These are phyloP conservation scores for Suillus cothurnatus DNA, from an alignment of 768 basidiomycete species.

Conservation along the genomic window DNA sequence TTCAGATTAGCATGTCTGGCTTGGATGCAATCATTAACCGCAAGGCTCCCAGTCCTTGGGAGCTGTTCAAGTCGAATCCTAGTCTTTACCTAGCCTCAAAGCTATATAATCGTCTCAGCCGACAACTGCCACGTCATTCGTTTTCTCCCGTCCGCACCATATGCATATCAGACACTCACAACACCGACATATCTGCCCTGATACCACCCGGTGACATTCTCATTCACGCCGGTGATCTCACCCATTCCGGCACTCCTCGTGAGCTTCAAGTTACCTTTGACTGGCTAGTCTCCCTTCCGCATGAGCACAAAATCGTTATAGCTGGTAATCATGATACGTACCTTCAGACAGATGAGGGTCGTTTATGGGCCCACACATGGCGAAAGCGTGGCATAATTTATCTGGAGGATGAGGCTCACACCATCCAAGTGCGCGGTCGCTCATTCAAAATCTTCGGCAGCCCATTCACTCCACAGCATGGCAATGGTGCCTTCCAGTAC, in stretches of 20 bases:
- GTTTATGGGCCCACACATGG: conserved; percentile 25
- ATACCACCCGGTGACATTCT: conserved; percentile 43
- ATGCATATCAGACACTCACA: conserved; percentile 31
- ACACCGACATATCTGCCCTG: conserved; percentile 26
- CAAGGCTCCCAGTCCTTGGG: not conserved
- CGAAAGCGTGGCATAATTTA: conserved; percentile 30
- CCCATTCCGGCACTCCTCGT: conserved; percentile 35
- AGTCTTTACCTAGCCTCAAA: not conserved
- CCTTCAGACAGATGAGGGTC: conserved; percentile 24
- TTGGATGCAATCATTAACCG: not conserved
- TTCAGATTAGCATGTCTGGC: not conserved
- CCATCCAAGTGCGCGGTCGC: conserved; percentile 33
- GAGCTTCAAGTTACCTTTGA: conserved; percentile 34
- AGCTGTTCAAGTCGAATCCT: not conserved
- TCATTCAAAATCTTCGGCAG: conserved; percentile 39
- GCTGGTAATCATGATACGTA: conserved; percentile 46
- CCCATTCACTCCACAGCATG: conserved; percentile 41
- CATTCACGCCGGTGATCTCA: conserved; percentile 45
- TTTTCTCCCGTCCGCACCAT: not conserved
- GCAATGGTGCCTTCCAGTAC: conserved; percentile 40
- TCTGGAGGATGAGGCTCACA: conserved; percentile 36
- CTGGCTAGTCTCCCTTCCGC: conserved; percentile 36
- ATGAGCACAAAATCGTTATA: conserved; percentile 43
- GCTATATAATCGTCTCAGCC: not conserved
- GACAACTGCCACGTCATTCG: not conserved